phyloP scores from a whole-genome alignment of 1,139 yeast genomes.

The Petasospora fabianii region DNA sequence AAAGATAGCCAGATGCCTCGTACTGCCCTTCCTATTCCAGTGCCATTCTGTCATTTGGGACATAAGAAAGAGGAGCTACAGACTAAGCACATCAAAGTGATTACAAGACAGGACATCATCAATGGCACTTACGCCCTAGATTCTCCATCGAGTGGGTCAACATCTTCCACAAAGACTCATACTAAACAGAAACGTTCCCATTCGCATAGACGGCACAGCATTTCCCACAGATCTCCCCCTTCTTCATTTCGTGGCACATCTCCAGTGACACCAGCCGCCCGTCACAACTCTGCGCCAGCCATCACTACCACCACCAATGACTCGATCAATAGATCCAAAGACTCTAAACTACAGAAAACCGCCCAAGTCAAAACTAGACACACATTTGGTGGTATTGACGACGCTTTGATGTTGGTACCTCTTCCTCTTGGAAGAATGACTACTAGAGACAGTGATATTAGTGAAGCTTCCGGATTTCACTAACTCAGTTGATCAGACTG shows the following conservation, averaged over 20 bases:
- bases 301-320: not conserved
- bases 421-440: slow-evolving; percentile 2
- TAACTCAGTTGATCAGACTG: no score
- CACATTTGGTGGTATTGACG: slow-evolving; percentile 5
- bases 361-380: slow-evolving; percentile 1
- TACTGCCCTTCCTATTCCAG: no score
- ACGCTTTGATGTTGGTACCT: not conserved
- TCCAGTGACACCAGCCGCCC: no score
- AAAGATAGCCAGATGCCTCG: no score
- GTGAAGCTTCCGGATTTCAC: not conserved
- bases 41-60: no score
- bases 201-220: not conserved
- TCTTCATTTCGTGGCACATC: no score
- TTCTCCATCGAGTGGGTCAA: not conserved
- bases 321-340: not conserved
- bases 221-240: no score
- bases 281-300: not conserved
- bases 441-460: slow-evolving; percentile 2
- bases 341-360: not conserved
- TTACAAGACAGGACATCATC: slow-evolving; percentile 23
- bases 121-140: slow-evolving; percentile 17
- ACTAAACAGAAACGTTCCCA: not conserved
- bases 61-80: slow-evolving; percentile 7
- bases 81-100: slow-evolving; percentile 18
- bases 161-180: not conserved